Percentiles rank a stretch among this genome's conserved stretches.
Conservation (phyloP, 768 basidiomycete genomes). For the Strobilomyces dryophilus region DNA sequence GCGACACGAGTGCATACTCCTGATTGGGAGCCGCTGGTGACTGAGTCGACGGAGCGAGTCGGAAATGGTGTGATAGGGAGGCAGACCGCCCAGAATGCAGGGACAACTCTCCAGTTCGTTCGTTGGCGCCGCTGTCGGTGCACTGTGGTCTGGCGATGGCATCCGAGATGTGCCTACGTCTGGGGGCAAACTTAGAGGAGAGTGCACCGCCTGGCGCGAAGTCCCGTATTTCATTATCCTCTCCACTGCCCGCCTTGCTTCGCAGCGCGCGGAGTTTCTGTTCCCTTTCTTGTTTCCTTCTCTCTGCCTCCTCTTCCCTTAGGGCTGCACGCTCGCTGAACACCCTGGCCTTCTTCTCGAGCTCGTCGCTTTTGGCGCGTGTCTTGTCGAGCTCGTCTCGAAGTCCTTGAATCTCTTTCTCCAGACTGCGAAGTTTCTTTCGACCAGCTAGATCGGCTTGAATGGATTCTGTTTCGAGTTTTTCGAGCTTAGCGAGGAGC, state of each 20-base stretch:
- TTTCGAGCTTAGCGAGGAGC: slow-evolving; percentile 69
- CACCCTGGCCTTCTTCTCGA: slow-evolving; percentile 61
- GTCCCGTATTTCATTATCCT: slow-evolving; percentile 39
- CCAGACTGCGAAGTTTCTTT: slow-evolving; percentile 64
- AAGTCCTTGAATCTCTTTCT: slow-evolving; percentile 75
- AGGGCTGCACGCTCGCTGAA: slow-evolving; percentile 25
- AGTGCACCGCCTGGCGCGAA: slow-evolving; percentile 59
- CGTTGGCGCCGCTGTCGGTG: slow-evolving; percentile 8
- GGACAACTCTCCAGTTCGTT: slow-evolving; percentile 16
- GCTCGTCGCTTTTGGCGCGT: slow-evolving; percentile 63
- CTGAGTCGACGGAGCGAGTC: slow-evolving; percentile 6
- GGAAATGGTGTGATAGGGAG: slow-evolving; percentile 21
- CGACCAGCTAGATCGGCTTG: slow-evolving; percentile 65
- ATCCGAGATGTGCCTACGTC: slow-evolving; percentile 31
- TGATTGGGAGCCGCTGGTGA: slow-evolving; percentile 17
- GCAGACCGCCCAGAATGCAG: slow-evolving; percentile 23
- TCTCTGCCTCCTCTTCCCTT: slow-evolving; percentile 30
- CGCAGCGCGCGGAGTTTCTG: slow-evolving; percentile 52
- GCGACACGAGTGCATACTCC: slow-evolving; percentile 59
- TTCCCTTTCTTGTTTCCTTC: slow-evolving; percentile 38
- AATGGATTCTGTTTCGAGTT: slow-evolving; percentile 65
- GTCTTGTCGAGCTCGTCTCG: slow-evolving; percentile 74
- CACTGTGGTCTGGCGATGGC: slow-evolving; percentile 11
- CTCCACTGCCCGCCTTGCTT: slow-evolving; percentile 31
- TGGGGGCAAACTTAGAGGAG: slow-evolving; percentile 23